Base-by-base conservation (phyloP, 148 eudicot species). In the Chenopodium suecicum region DNA sequence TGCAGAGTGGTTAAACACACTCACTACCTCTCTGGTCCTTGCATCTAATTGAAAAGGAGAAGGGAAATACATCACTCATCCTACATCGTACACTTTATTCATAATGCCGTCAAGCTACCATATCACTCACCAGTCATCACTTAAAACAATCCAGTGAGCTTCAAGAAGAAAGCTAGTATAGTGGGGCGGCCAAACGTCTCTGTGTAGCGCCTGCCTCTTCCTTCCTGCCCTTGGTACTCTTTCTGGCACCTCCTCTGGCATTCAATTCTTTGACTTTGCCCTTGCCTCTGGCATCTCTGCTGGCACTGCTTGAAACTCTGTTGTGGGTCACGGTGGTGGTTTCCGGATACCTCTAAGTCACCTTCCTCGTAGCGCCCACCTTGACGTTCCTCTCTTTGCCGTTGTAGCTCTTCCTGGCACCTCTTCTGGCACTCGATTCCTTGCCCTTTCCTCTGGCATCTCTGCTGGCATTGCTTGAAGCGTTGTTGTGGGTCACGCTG, bases 371-470 rank as follows among this genome's bases (percentile, higher is more conserved):
- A 81, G 32, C 66, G 68, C 7, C 80, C 71, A 2, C 37, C 37
- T 27, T 56, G 62, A 4, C 5, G 17, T 67, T 8, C 37, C 70
- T 67, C 37, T 67, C 37, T 67, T 17, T 47, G 27, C 2, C 79
- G 1, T 12, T 17, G 22, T 11, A n/a, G 9, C 64, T 81, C 54
- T 25, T 7, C 78, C 25, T 58, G 32, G 75, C 84, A 82, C 13
- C 80, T 82, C 46, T 3, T 3, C 11, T 76, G 79, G 79, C 84
- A 82, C 12, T 82, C 56, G 0, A 5, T 22, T 6, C 72, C 19
- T 47, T 25, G 20, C 22, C 79, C 84, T 67, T 82, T n/a, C 64
- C 79, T 77, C 10, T 37, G 79, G 84, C 84, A 82, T 25, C 34
- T 52, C 20, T 6, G 60, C 46, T 69, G 79, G 83, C 83, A 81